Base-by-base conservation (phyloP, 176 grass and related monocot species). In the Triticum turgidum region DNA sequence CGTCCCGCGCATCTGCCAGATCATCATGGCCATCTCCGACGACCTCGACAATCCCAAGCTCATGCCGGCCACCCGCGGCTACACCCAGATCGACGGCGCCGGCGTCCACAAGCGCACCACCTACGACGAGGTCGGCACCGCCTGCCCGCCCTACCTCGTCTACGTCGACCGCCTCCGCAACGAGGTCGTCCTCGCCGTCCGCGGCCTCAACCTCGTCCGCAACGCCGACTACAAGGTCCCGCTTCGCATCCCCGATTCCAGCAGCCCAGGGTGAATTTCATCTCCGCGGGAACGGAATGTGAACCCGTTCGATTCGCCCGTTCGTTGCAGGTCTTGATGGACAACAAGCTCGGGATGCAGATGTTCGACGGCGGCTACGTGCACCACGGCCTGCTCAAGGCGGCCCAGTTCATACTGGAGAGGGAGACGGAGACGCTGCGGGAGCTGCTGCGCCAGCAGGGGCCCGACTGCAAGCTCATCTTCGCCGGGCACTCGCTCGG, bases 291-390 rank as follows among this genome's bases (percentile, higher is more conserved):
- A 71, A 71, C 12, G 20, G 21, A 30, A 65, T 65, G 27, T 79
- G 63, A 69, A 3, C 10, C 37, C 69, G 35, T 39, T 20, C 27
- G 21, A 65, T 54, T 54, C 51, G 15, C 3, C 34, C 34, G 14
- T 17, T 33, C 18, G 4, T 22, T 14, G 73, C 90, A 95, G 93
- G 90, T 99, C 41, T 86, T 99, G 14, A 86, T 99, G 86, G 92
- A 97, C 85, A 99, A 99, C 83, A 90, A 90, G 76, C 92, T 99
- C 42, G 97, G 96, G 56, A 85, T 86, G 89, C 92, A 99, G 92
- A 94, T 94, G 94, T 93, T 99, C 68, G 97, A 94, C 77, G 97
- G 97, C 30, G 97, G 97, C 0, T 99, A 87, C 80, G 97, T 94
- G 39, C 97, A 99, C 87, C 87, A 94, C 77, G 97, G 97, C 12